phyloP scores from a whole-genome alignment of 768 basidiomycete species.

The Mycena haematopus region DNA sequence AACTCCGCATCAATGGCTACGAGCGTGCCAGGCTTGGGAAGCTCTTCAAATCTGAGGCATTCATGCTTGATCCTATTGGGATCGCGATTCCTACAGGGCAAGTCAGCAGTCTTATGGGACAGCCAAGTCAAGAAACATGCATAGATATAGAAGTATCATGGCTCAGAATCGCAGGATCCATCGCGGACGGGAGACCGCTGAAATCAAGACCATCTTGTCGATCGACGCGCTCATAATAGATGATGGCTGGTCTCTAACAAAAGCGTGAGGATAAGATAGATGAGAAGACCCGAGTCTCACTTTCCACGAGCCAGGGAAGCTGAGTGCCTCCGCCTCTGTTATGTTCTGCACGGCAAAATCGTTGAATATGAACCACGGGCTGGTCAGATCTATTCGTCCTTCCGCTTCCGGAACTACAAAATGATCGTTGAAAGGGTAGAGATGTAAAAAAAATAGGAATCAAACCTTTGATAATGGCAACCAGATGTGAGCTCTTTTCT shows the following conservation, averaged over 20 bases:
- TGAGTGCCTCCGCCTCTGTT: conserved; percentile 84
- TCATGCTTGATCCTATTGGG: conserved; percentile 77
- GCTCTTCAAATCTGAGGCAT: conserved; percentile 70
- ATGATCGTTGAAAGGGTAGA: neutral
- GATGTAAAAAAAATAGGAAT: neutral
- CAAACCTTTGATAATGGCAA: conserved; percentile 84
- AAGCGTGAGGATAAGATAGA: conserved; percentile 28
- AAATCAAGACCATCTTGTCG: conserved; percentile 64
- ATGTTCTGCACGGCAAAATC: conserved; percentile 92
- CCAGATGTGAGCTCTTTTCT: conserved; percentile 79
- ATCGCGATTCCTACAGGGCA: conserved; percentile 72
- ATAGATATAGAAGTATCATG: conserved; percentile 88
- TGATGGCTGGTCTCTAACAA: conserved; percentile 78
- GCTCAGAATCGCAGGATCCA: conserved; percentile 79
- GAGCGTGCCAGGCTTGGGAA: conserved; percentile 85
- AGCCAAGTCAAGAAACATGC: conserved; percentile 49
- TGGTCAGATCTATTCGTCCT: conserved; percentile 42
- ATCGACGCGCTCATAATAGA: conserved; percentile 87
- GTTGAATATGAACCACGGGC: conserved; percentile 95
- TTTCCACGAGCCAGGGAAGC: conserved; percentile 93
- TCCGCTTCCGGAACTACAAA: conserved; percentile 74
- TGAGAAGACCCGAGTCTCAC: conserved; percentile 46
- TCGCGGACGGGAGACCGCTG: conserved; percentile 61
- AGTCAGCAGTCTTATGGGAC: neutral
- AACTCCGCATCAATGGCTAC: conserved; percentile 98